A percentile compares a stretch with the other conserved stretches of the same genome.
Conservation (phyloP, 2,329 filamentous ascomycete species). For the Aspergillus japonicus region DNA sequence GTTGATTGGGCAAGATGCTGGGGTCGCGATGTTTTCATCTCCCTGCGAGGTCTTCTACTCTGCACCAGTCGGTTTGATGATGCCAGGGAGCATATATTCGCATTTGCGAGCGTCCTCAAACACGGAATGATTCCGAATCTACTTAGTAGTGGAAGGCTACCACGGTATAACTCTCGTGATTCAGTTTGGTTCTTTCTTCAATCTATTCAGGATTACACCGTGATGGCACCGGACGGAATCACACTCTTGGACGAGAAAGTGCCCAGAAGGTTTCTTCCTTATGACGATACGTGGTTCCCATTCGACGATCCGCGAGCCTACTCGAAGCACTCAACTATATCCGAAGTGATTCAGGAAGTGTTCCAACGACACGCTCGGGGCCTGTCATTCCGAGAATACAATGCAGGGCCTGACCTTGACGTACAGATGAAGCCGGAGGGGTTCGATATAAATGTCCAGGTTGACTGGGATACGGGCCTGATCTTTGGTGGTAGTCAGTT, state of each 20-base stretch:
- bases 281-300: constrained; percentile 92
- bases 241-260: constrained; percentile 73
- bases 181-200: constrained; percentile 98
- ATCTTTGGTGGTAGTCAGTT: constrained; percentile 90
- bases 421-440: constrained; percentile 89
- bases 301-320: constrained; percentile 80
- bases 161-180: constrained; percentile 92
- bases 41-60: constrained; percentile 84
- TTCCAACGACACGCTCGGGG: constrained; percentile 88
- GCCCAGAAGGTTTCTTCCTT: constrained; percentile 83
- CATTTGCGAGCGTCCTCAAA: constrained; percentile 94
- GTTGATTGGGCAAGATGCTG: constrained; percentile 94
- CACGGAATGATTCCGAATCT: constrained; percentile 98
- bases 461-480: constrained; percentile 88
- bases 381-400: constrained; percentile 90
- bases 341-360: constrained; percentile 89
- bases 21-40: constrained; percentile 97
- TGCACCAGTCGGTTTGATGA: constrained; percentile 85
- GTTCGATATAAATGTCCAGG: constrained; percentile 86
- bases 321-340: constrained; percentile 75
- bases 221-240: constrained; percentile 74
- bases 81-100: constrained; percentile 89
- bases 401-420: constrained; percentile 84
- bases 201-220: constrained; percentile 88
- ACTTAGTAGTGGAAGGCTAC: constrained; percentile 77